Evolutionary conservation across 75 land plant species (phyloP), one percentile per base, ranked within the genome.

Genomic region (Picea sitchensis): DNA sequence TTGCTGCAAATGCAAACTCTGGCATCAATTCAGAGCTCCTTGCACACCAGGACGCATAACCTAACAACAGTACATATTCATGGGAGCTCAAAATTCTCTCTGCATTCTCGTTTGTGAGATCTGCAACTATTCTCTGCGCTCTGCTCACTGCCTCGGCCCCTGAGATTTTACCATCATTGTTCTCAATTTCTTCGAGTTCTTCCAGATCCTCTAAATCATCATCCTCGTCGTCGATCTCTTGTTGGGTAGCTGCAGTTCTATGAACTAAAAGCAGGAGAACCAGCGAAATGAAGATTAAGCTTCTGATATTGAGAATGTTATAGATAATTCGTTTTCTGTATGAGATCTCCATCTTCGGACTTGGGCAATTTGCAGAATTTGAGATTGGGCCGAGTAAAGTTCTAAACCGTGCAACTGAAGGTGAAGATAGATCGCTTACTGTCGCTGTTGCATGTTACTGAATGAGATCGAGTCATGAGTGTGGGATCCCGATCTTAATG

Each of bases 21-120:
- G 94, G 92, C 96, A 97, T 91, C 18, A 95, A 78, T 80, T 86
- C 98, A 20, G 98, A 85, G 82, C 98, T 95, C 77, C 92, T 83
- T 1, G 80, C 80, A 80, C 94, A 91, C 99, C 99, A 97, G 0
- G 95, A 88, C 2, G 99, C 96, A 76, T 93, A 97, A 3, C 99
- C 99, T 74, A 97, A 62, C 73, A 97, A 75, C 58, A 97, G 38
- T 30, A 95, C 96, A 76, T 61, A 85, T 89, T 95, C 91, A 67
- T 87, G 89, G 41, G 76, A 80, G 3, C 79, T 86, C 58, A 93
- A 47, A 64, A 89, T 80, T 38, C 79, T 58, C 77, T 87, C 81
- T 12, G 87, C 89, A 71, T 83, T 95, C 21, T 90, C 89, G 64
- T 80, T 87, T 54, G 79, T 89, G 41, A 97, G 90, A 77, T 97